phyloP scores from a whole-genome alignment of 805 yeast species.

The Metschnikowia vanudenii region DNA sequence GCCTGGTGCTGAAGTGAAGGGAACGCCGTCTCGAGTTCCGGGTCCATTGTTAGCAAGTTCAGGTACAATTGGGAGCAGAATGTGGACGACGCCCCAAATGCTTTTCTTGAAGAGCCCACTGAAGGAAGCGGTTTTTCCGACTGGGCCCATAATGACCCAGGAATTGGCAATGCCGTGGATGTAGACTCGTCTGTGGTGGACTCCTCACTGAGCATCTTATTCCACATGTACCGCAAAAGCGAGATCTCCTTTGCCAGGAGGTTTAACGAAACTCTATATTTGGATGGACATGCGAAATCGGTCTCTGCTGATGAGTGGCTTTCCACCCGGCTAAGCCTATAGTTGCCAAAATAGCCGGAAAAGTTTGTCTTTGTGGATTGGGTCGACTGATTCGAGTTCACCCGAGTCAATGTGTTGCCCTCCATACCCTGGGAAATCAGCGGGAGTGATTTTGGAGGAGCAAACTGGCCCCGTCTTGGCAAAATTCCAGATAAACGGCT shows the following conservation, averaged over 20 bases:
- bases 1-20: slow-evolving; percentile 82
- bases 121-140: slow-evolving; percentile 15
- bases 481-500: background rate
- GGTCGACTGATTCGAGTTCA: background rate
- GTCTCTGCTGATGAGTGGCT: slow-evolving; percentile 26
- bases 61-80: slow-evolving; percentile 78
- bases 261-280: slow-evolving; percentile 22
- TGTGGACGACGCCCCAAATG: slow-evolving; percentile 42
- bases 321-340: slow-evolving; percentile 26
- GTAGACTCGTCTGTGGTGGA: slow-evolving; percentile 20
- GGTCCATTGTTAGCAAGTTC: slow-evolving; percentile 60
- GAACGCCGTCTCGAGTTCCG: slow-evolving; percentile 59
- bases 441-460: background rate
- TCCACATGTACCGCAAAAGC: slow-evolving; percentile 45
- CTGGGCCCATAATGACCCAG: slow-evolving; percentile 15
- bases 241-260: slow-evolving; percentile 39
- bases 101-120: slow-evolving; percentile 13
- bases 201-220: slow-evolving; percentile 36
- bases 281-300: slow-evolving; percentile 16
- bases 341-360: slow-evolving; percentile 18
- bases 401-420: background rate
- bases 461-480: background rate
- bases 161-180: slow-evolving; percentile 14
- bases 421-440: background rate
- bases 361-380: background rate